These are phyloP conservation scores for Erythrophleum ivorense DNA, from an alignment of 331 rosid genomes.

Conservation along the genomic window DNA sequence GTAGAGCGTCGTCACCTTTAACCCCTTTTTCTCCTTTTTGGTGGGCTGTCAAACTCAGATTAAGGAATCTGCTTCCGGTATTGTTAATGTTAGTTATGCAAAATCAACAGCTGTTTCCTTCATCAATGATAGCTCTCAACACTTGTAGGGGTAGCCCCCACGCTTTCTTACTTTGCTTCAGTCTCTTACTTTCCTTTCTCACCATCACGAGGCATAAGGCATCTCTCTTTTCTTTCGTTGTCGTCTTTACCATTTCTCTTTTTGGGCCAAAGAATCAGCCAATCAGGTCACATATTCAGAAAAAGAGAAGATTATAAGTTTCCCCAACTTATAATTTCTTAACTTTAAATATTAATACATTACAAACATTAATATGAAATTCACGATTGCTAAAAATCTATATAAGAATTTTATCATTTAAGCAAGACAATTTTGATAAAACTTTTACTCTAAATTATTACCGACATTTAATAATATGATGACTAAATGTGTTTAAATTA, in stretches of 20 bases:
- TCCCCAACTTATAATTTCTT: too few relatives aligned
- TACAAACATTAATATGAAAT: too few relatives aligned
- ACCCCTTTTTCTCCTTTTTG: neutral
- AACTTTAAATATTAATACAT: too few relatives aligned
- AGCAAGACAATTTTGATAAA: too few relatives aligned
- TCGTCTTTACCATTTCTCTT: neutral
- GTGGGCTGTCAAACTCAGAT: neutral
- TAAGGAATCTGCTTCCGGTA: neutral
- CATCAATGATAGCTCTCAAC: neutral
- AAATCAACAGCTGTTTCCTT: neutral
- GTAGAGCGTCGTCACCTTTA: slow-evolving; percentile 14
- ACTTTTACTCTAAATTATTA: too few relatives aligned
- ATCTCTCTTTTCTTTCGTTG: slow-evolving; percentile 14
- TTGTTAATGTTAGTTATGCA: neutral
- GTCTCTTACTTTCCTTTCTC: neutral
- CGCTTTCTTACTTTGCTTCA: neutral
- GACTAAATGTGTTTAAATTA: too few relatives aligned
- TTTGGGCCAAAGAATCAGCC: too few relatives aligned
- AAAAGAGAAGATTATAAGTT: too few relatives aligned
- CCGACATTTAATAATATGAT: too few relatives aligned
- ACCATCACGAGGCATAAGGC: neutral
- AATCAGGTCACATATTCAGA: too few relatives aligned
- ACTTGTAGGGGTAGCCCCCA: neutral
- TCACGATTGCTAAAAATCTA: too few relatives aligned
- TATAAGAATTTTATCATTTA: too few relatives aligned